Conservation (phyloP, 495 filamentous ascomycete genomes). For the Parmelia sp. region DNA sequence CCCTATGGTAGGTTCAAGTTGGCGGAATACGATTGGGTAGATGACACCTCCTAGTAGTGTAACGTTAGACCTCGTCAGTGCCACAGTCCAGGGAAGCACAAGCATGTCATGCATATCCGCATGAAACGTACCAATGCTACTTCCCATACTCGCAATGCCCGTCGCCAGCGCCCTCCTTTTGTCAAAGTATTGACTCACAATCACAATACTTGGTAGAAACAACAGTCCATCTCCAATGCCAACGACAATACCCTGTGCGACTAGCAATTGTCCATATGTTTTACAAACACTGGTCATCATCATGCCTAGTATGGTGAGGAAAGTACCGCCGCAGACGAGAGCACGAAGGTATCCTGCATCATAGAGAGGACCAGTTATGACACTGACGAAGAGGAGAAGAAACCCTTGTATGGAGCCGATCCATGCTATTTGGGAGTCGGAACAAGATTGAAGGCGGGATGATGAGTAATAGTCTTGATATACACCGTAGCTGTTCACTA, state of each 20-base stretch:
- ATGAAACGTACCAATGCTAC: constrained; percentile 29
- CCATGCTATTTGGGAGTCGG: constrained; percentile 57
- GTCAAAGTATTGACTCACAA: constrained; percentile 40
- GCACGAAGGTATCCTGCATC: constrained; percentile 39
- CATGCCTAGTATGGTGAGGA: constrained; percentile 41
- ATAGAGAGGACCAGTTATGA: constrained; percentile 39
- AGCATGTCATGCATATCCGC: background rate
- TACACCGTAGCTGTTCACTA: constrained; percentile 43
- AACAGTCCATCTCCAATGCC: constrained; percentile 38
- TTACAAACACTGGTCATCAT: constrained; percentile 44
- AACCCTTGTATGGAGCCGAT: constrained; percentile 43
- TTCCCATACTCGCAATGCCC: constrained; percentile 41
- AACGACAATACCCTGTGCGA: constrained; percentile 39
- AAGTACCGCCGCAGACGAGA: constrained; percentile 30
- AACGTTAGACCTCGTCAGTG: background rate
- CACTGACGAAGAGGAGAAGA: constrained; percentile 38
- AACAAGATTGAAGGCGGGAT: constrained; percentile 40
- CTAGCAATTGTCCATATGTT: constrained; percentile 37
- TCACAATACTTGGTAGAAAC: constrained; percentile 41
- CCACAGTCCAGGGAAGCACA: background rate
- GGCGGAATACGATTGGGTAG: constrained; percentile 63
- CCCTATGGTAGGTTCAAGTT: constrained; percentile 48
- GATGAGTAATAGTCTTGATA: constrained; percentile 49
- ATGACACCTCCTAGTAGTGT: constrained; percentile 46
- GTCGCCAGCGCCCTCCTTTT: constrained; percentile 39